A percentile compares a stretch with the other conserved stretches of the same genome.
Evolutionary conservation across 805 yeast genomes (phyloP).

Genomic region (Kurtzmaniella fragi): DNA sequence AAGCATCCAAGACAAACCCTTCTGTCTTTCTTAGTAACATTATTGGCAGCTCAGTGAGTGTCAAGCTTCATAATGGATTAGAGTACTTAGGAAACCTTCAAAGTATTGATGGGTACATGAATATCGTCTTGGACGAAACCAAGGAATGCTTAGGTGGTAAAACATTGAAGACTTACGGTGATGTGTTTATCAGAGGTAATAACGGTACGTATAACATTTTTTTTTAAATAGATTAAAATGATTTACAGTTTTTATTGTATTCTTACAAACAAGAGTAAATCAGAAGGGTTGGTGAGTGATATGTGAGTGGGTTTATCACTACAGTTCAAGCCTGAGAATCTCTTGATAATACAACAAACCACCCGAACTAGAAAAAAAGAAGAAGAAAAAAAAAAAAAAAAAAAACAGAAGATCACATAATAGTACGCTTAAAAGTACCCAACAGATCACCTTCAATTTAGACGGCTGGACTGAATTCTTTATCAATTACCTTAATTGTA

Average conservation of each 20-base stretch:
- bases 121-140: conserved; percentile 78
- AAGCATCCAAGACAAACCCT: conserved; percentile 46
- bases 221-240: not conserved
- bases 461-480: not conserved
- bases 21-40: conserved; percentile 76
- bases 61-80: conserved; percentile 82
- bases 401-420: not conserved
- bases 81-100: conserved; percentile 66
- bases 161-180: conserved; percentile 54
- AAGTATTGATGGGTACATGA: conserved; percentile 96
- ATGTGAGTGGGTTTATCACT: no score
- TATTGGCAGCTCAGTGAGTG: conserved; percentile 74
- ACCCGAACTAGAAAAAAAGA: no score
- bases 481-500: no score
- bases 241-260: not conserved
- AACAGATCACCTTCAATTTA: not conserved
- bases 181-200: conserved; percentile 82
- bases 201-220: conserved; percentile 52
- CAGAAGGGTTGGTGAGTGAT: no score
- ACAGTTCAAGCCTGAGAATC: no score
- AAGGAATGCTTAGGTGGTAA: conserved; percentile 56
- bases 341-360: no score
- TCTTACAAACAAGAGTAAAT: not conserved
- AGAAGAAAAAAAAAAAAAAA: not conserved
- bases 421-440: not conserved